Evolutionary conservation across 768 basidiomycete species (phyloP), one percentile per base, ranked within the genome.

Genomic region (Termitomyces titanicus): DNA sequence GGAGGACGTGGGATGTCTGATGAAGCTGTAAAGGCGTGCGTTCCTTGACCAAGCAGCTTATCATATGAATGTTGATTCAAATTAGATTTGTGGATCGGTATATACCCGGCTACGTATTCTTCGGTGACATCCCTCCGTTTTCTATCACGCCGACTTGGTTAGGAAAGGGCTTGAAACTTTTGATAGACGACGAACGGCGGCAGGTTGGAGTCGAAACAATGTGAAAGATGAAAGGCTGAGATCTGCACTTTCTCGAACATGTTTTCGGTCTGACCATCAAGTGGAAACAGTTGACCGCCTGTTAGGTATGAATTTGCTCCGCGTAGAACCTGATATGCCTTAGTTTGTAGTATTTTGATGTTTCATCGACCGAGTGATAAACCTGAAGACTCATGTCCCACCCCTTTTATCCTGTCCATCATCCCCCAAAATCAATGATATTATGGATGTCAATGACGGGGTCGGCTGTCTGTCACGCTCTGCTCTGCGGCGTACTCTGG

Each of bases 81-180:
- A 39, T 34, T 64, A 92, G 89, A 34, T 96, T 96, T 66, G 84
- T 95, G 6, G 89, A 94, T 68, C 85, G 95, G 4, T 97, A 97
- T 69, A 94, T 98, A 61, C 94, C 94, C 1, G 92, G 89, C 3
- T 98, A 97, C 65, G 84, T 96, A 56, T 88, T 95, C 66, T 98
- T 90, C 64, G 83, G 79, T 3, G 81, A 83, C 20, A 82, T 64
- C 51, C 51, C 66, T 51, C 51, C 58, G 31, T 35, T 27, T 15
- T 46, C 50, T 25, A 13, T 40, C n/a, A 43, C 54, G 48, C 65
- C 67, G 5, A 56, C 42, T n/a, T 68, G 69, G 69, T 51, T 64
- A 12, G 81, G 78, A 8, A 76, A 70, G 24, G 78, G 83, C 3
- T 66, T 90, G 39, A 72, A 70, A 12, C 66, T 92, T 24, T 67